Evolutionary conservation across 2,329 filamentous ascomycete species (phyloP), one percentile per base, ranked within the genome.

Genomic region (Fusarium multiceps): DNA sequence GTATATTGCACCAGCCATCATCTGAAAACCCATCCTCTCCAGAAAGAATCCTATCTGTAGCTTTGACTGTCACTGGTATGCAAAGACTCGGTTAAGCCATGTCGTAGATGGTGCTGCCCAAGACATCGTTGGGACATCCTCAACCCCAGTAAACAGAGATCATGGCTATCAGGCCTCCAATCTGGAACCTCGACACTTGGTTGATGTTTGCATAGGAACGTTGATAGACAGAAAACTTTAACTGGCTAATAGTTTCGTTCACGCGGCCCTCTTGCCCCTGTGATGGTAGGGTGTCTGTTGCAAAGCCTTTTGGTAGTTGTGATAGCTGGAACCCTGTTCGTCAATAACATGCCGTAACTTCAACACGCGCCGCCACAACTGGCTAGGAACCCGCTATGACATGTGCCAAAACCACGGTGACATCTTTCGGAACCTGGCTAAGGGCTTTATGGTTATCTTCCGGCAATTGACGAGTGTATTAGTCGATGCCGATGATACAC

Each of bases 271-370:
- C 5, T 37, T 43, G 42, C 25, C 12, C 34, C 46, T 41, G 43
- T 57, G 28, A 37, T 37, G 32, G 18, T 30, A 32, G 50, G 40
- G 37, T 32, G 20, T 34, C 16, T 13, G 46, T 30, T 32, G 34
- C 48, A 42, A 49, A 63, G 41, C 40, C 46, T 30, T 20, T 55
- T 55, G 61, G 60, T 43, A 12, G 43, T 40, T 41, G 23, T 64
- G 23, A 43, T 45, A 63, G 55, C 62, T 42, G 51, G 21, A 56
- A 42, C 47, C 50, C 32, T 45, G 23, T 43, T 71, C 69, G 55
- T 75, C 69, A 75, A 75, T 75, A 53, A 61, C n/a, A 59, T 63
- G 25, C 56, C 49, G 51, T 54, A 46, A 49, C 56, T 28, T 28
- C 51, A 30, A 57, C 72, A 74, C 71, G 71, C 68, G 55, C 60